Base-by-base conservation (phyloP, 345 rosid genomes). In the Rubroshorea leprosula region DNA sequence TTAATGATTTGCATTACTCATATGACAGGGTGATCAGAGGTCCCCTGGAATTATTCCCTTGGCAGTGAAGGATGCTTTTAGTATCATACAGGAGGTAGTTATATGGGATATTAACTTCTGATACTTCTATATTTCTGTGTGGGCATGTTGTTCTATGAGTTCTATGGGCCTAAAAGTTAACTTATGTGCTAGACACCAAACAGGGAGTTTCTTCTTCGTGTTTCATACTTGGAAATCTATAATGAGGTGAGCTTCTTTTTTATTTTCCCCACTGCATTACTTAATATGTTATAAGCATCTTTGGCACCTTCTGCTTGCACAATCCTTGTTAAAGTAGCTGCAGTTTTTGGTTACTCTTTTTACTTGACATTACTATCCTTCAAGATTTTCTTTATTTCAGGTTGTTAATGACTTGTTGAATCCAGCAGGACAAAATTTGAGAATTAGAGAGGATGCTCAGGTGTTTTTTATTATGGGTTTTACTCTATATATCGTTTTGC, bases 391-490 rank as follows among this genome's bases (percentile, higher is more conserved):
- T 38, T 49, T 54, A 25, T 71, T 76, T 72, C 81, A 94, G 99
- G 97, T 94, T 75, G 86, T 87, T 60, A 94, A 94, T 65, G 99
- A 94, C 80, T 76, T 94, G 68, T 71, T 94, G 65, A 89, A 94
- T 72, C 99, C 97, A 70, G 87, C 95, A 23, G 99, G 97, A 63
- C 97, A 94, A 63, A 90, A 87, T 74, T 80, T 94, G 68, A 85
- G 96, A 72, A 87, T 94, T 57, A 84, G 99, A 84, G 99, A 94
- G 80, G 99, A 94, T 57, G 75, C 88, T 67, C 99, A 94, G 97
- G 99, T 90, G 60, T 58, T 64, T 49, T 44, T 44, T 44, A 44
- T 44, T 44, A 9, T n/a, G 4, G 1, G 7, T 8, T 35, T 6
- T 35, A 13, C 7, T 35, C 7, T 35, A 8, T 13, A 35, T 13